These are phyloP conservation scores for Azolla pinnata DNA, from an alignment of 75 land plant genomes.

Conservation along the genomic window DNA sequence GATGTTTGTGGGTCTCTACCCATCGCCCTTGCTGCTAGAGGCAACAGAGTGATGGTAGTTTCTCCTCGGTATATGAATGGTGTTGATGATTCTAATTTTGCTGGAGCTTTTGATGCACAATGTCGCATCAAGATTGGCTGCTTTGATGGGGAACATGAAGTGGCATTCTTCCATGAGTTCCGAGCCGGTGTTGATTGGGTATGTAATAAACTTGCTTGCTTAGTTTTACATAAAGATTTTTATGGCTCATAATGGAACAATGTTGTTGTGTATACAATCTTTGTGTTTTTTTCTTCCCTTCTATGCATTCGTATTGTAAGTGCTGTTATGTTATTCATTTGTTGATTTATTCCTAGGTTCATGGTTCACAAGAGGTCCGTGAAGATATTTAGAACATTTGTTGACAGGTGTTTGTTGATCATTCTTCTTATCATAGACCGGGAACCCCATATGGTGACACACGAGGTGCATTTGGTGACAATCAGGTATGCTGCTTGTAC, in stretches of 20 bases:
- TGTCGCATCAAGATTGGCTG: slow-evolving; percentile 47
- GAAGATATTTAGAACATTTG: too few relatives aligned
- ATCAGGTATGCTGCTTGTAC: too few relatives aligned
- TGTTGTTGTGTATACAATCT: too few relatives aligned
- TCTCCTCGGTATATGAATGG: slow-evolving; percentile 84
- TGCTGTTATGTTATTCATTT: too few relatives aligned
- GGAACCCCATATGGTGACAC: slow-evolving; percentile 92
- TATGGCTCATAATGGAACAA: too few relatives aligned
- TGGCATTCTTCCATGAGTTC: slow-evolving; percentile 87
- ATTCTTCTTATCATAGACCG: slow-evolving; percentile 74
- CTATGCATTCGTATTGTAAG: too few relatives aligned
- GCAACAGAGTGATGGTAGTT: slow-evolving; percentile 91
- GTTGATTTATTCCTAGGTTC: too few relatives aligned
- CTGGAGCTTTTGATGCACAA: slow-evolving; percentile 42
- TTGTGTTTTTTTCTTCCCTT: too few relatives aligned
- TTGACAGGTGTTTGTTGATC: slow-evolving; percentile 84
- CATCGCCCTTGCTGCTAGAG: slow-evolving; percentile 70
- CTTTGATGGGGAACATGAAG: slow-evolving; percentile 71
- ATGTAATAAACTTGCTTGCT: slow-evolving; percentile 8
- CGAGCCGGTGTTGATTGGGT: slow-evolving; percentile 95
- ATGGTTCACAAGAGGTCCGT: too few relatives aligned
- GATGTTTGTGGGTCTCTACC: slow-evolving; percentile 96
- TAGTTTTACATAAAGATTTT: too few relatives aligned
- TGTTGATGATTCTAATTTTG: slow-evolving; percentile 38
- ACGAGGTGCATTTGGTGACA: slow-evolving; percentile 87